phyloP scores from a whole-genome alignment of 768 basidiomycete species.

The Cantharellus cinnabarinus region DNA sequence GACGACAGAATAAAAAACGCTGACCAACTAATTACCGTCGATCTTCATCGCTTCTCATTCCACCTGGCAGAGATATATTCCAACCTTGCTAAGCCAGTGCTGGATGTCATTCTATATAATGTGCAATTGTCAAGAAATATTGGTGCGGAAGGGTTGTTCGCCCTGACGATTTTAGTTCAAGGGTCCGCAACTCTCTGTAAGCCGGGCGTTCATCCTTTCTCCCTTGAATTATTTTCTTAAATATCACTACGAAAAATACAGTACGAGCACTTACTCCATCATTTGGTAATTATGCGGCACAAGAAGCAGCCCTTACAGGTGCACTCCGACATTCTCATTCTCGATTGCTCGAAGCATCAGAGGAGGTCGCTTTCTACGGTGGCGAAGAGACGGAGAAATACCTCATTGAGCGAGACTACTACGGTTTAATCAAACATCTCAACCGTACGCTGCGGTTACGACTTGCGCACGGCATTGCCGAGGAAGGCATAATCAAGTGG shows the following conservation, averaged over 20 bases:
- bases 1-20: slow-evolving; percentile 94
- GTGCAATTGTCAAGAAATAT: slow-evolving; percentile 87
- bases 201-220: slow-evolving; percentile 15
- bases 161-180: slow-evolving; percentile 71
- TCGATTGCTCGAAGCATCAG: slow-evolving; percentile 68
- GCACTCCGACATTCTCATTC: slow-evolving; percentile 84
- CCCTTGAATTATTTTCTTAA: neutral
- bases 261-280: slow-evolving; percentile 79
- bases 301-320: slow-evolving; percentile 74
- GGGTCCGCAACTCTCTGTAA: slow-evolving; percentile 58
- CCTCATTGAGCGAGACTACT: slow-evolving; percentile 76
- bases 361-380: slow-evolving; percentile 75
- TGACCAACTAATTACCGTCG: slow-evolving; percentile 94
- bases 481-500: slow-evolving; percentile 90
- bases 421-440: slow-evolving; percentile 66
- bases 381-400: slow-evolving; percentile 83
- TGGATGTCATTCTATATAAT: slow-evolving; percentile 89
- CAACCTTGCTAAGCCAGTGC: slow-evolving; percentile 80
- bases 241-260: slow-evolving; percentile 16
- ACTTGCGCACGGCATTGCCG: slow-evolving; percentile 80
- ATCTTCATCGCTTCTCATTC: slow-evolving; percentile 80
- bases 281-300: slow-evolving; percentile 78
- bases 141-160: slow-evolving; percentile 76
- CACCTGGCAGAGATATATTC: slow-evolving; percentile 86
- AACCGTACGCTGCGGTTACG: slow-evolving; percentile 55